Evolutionary conservation across 768 basidiomycete genomes (phyloP).

Genomic region (Mycena vitilis): DNA sequence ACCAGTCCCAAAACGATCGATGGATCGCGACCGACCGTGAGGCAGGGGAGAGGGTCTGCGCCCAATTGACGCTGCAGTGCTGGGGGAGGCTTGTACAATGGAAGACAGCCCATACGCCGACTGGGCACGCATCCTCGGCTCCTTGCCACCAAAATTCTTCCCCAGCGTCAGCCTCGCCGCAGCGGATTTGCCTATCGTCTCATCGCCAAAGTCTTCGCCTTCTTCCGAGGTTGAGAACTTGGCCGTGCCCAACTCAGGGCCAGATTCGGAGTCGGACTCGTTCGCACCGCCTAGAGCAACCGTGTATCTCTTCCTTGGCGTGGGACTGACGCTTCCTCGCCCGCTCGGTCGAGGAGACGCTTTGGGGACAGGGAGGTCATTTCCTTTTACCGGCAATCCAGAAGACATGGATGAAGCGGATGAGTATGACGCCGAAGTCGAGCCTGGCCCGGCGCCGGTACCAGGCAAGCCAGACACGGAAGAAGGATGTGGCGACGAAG

Average conservation of each 20-base stretch:
- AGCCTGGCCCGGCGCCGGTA: conserved; percentile 13
- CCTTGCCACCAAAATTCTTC: conserved; percentile 42
- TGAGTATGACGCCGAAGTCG: conserved; percentile 40
- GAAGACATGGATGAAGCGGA: conserved; percentile 45
- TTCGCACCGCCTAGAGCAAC: conserved; percentile 86
- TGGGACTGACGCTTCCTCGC: conserved; percentile 72
- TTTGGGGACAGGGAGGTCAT: conserved; percentile 48
- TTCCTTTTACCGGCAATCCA: conserved; percentile 35
- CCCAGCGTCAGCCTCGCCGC: conserved; percentile 46
- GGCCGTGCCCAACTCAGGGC: conserved; percentile 50
- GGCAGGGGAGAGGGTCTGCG: conserved; percentile 40
- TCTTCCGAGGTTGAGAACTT: conserved; percentile 57
- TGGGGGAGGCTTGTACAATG: conserved; percentile 40
- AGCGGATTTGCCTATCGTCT: conserved; percentile 72
- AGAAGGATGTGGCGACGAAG: conserved; percentile 66
- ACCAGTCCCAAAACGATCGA: conserved; percentile 53
- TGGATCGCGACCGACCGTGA: conserved; percentile 52
- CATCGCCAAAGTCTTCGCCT: conserved; percentile 59
- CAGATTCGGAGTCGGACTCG: conserved; percentile 52
- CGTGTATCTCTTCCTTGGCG: conserved; percentile 87
- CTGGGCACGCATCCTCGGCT: conserved; percentile 62
- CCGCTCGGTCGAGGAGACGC: conserved; percentile 47
- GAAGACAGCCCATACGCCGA: conserved; percentile 65
- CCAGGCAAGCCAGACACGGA: conserved; percentile 63
- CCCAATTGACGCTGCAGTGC: conserved; percentile 50